Conservation (phyloP, 768 basidiomycete species). For the Mycena leptocephala region DNA sequence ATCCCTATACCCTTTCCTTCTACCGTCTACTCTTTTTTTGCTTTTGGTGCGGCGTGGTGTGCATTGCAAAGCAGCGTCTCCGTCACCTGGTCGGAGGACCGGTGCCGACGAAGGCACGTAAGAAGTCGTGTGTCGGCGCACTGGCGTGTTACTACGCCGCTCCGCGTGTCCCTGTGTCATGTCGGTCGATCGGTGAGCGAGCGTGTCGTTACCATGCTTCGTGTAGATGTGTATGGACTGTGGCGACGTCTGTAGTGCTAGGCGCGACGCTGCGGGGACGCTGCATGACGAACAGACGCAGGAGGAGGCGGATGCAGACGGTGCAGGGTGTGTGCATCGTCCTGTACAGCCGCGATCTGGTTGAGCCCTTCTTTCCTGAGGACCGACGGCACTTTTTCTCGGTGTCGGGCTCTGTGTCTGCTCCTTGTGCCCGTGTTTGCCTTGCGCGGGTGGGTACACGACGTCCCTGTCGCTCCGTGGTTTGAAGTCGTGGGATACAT, state of each 20-base stretch:
- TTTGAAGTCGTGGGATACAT: no score
- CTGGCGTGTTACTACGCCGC: neutral
- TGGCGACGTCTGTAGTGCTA: neutral
- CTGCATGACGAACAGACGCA: neutral
- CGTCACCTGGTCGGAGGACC: slow-evolving; percentile 2
- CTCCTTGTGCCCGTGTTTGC: no score
- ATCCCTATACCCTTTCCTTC: neutral
- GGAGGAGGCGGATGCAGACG: neutral
- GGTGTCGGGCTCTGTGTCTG: no score
- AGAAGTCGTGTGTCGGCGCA: neutral
- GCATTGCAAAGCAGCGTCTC: neutral
- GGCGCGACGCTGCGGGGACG: neutral
- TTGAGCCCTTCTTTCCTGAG: neutral
- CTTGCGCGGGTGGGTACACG: no score
- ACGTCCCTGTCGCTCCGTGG: neutral
- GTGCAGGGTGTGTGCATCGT: neutral
- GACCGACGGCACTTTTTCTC: neutral
- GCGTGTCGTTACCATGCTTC: neutral
- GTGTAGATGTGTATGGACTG: neutral
- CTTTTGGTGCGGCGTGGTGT: neutral
- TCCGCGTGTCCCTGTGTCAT: neutral
- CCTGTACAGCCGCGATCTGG: neutral
- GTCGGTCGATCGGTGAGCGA: neutral
- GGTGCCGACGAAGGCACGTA: neutral
- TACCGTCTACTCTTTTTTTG: no score